Percentiles rank a stretch among this genome's conserved stretches.
These are phyloP conservation scores for Clitopilus passeckerianus DNA, from an alignment of 768 basidiomycete species.

Conservation along the genomic window DNA sequence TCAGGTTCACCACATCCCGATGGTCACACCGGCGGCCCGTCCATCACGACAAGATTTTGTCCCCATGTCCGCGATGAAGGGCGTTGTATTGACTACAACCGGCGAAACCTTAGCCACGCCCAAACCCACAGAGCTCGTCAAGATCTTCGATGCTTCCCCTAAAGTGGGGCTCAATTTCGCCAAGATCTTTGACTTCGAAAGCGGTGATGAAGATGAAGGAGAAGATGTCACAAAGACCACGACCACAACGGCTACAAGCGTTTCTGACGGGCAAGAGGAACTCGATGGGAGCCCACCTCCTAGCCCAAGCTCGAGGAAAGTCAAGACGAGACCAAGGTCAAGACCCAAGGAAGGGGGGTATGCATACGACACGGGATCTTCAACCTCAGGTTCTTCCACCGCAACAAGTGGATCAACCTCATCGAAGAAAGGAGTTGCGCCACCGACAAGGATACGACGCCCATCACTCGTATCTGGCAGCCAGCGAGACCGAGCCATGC, in stretches of 20 bases:
- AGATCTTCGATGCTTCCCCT: conserved; percentile 65
- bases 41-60: conserved; percentile 25
- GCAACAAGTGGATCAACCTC: not conserved
- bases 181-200: conserved; percentile 69
- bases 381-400: conserved; percentile 14
- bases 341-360: conserved; percentile 10
- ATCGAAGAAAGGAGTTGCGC: conserved; percentile 9
- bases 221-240: conserved; percentile 14
- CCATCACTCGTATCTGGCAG: conserved; percentile 49
- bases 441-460: conserved; percentile 47
- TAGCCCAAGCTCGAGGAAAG: conserved; percentile 43
- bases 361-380: conserved; percentile 15
- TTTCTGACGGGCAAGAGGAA: conserved; percentile 19
- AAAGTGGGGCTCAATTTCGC: conserved; percentile 71
- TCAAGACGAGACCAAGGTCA: conserved; percentile 25
- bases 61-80: conserved; percentile 59
- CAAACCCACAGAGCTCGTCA: conserved; percentile 57
- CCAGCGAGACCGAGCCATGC: conserved; percentile 20
- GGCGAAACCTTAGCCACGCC: conserved; percentile 75
- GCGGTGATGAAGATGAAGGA: conserved; percentile 23
- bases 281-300: conserved; percentile 31
- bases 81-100: conserved; percentile 75
- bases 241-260: conserved; percentile 4
- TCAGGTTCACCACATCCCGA: conserved; percentile 15
- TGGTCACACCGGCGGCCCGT: conserved; percentile 53